Evolutionary conservation across 192 early-diverging fungal genomes (phyloP), one percentile per base, ranked within the genome.

Genomic region (Chytriomyces sp.): DNA sequence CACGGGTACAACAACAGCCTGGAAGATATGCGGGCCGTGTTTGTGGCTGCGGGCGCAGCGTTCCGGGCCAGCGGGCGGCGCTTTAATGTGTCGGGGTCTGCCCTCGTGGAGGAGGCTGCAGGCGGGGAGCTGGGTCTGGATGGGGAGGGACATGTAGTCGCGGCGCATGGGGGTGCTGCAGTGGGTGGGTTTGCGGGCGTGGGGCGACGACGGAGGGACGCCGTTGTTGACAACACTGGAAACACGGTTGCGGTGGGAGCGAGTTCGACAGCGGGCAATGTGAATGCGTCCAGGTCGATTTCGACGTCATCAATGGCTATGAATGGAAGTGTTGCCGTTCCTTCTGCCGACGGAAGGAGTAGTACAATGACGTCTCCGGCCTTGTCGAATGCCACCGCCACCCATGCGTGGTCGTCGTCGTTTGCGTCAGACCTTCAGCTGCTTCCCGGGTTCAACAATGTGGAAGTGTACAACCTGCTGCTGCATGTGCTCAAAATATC

Each of bases 1-100:
- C 95, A 97, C 75, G 95, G 95, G 7, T 97, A 92, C 78, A 91
- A 94, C 70, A 84, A 91, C 77, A 39, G 82, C 68, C 71, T 87
- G 36, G 75, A 79, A 4, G 86, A 91, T 5, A 95, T 98, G 93
- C 84, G 91, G 5, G 91, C 93, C 2, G 90, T 93, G 8, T 94
- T 95, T 75, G 77, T 93, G 59, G 94, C 92, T 3, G 77, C 72
- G 28, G 94, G 93, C 3, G 91, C 92, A 0, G 76, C 83, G 3
- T 91, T 93, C 74, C 41, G 31, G 25, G 1, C 26, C 3, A 38
- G 31, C 33, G 30, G 54, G 39, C 8, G 28, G n/a, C 7, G 17
- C 34, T 33, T 26, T 60, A 30, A 12, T 22, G 58, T 26, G 8
- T 7, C 22, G 12, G 39, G 10, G 3, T 33, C 25, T 31, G 39